Conservation (phyloP, 176 grass and related monocot genomes). For the Olyra latifolia region DNA sequence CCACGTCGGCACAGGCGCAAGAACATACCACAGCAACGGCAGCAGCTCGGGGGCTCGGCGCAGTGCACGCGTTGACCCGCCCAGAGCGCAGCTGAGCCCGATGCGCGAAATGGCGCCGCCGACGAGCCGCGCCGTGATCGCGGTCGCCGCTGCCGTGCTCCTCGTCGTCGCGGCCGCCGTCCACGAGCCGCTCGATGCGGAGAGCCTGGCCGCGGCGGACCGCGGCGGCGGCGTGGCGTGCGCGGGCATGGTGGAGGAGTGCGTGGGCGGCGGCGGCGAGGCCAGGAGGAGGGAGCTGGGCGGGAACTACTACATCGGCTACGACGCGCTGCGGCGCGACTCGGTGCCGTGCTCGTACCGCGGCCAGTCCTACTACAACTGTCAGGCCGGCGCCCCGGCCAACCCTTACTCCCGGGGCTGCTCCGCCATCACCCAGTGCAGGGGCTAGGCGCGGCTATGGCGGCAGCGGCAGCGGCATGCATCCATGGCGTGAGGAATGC, state of each 20-base stretch:
- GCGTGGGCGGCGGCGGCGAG: background rate
- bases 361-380: slow-evolving; percentile 67
- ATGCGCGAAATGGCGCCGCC: slow-evolving; percentile 23
- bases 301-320: slow-evolving; percentile 37
- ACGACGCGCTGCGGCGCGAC: slow-evolving; percentile 41
- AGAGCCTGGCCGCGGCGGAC: background rate
- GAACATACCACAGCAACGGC: background rate
- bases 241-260: slow-evolving; percentile 27
- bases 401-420: slow-evolving; percentile 73
- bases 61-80: background rate
- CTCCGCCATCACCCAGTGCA: slow-evolving; percentile 56
- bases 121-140: background rate
- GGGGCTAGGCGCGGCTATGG: slow-evolving; percentile 24
- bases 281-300: slow-evolving; percentile 40
- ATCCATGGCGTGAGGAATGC: background rate
- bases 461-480: background rate
- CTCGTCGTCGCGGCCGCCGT: background rate
- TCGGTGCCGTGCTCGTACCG: slow-evolving; percentile 50
- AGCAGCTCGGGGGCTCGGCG: too few species aligned
- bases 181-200: background rate
- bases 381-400: slow-evolving; percentile 43
- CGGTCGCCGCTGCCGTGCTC: background rate
- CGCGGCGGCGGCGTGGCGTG: background rate
- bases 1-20: background rate
- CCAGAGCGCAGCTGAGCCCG: too few species aligned